Percentiles rank a stretch among this genome's conserved stretches.
Conservation (phyloP, 1,284 basidiomycete genomes). For the Thecaphora frezii region DNA sequence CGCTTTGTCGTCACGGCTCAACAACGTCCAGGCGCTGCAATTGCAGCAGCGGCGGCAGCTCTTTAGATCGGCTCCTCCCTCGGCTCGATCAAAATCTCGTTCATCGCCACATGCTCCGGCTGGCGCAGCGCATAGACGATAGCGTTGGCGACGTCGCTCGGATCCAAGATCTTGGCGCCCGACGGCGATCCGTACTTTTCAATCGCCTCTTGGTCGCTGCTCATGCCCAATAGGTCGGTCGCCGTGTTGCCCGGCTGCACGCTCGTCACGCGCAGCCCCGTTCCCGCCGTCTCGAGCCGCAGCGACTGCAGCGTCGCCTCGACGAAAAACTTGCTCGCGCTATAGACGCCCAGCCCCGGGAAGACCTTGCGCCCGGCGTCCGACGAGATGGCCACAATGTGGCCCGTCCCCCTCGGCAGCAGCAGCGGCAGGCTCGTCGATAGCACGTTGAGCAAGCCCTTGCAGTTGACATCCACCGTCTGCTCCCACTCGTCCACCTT, state of each 20-base stretch:
- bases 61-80: slow-evolving; percentile 41
- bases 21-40: background rate
- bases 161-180: slow-evolving; percentile 53
- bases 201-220: slow-evolving; percentile 51
- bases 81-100: slow-evolving; percentile 51
- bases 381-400: slow-evolving; percentile 57
- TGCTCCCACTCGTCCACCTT: slow-evolving; percentile 52
- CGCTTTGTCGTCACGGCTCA: too few relatives aligned
- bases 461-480: slow-evolving; percentile 59
- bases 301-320: slow-evolving; percentile 55
- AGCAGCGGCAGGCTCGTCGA: slow-evolving; percentile 45
- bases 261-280: slow-evolving; percentile 47
- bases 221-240: slow-evolving; percentile 55
- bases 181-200: slow-evolving; percentile 54
- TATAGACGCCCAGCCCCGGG: slow-evolving; percentile 55
- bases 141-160: slow-evolving; percentile 49
- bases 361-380: slow-evolving; percentile 57
- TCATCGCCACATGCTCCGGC: slow-evolving; percentile 54
- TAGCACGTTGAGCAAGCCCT: slow-evolving; percentile 51
- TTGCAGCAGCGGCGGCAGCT: background rate
- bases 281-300: slow-evolving; percentile 52
- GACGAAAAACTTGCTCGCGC: slow-evolving; percentile 57
- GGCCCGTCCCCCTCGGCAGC: slow-evolving; percentile 39
- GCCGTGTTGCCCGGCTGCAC: slow-evolving; percentile 56
- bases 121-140: slow-evolving; percentile 54